Evolutionary conservation across 768 basidiomycete genomes (phyloP).

Genomic region (Lactifluus volemus): DNA sequence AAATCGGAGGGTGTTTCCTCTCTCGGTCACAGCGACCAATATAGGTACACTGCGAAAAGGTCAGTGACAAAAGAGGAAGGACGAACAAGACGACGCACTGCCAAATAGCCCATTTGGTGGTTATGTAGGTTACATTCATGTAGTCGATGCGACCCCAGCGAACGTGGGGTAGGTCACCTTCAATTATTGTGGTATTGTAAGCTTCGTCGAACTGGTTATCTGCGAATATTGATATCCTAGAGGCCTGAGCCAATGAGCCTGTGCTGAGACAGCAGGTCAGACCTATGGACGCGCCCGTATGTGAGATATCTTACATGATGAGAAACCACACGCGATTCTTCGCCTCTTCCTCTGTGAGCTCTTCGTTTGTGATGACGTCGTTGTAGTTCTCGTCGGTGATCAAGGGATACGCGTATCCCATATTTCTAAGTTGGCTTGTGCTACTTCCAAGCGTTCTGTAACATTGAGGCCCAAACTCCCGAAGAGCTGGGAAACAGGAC

Average conservation of each 20-base stretch:
- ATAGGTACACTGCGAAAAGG: constrained; percentile 53
- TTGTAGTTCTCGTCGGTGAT: constrained; percentile 79
- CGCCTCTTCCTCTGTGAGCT: constrained; percentile 47
- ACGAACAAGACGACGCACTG: constrained; percentile 40
- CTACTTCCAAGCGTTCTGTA: constrained; percentile 40
- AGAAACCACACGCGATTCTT: constrained; percentile 71
- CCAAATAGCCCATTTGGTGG: constrained; percentile 84
- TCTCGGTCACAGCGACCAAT: constrained; percentile 59
- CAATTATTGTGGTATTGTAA: constrained; percentile 51
- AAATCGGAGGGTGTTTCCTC: constrained; percentile 77
- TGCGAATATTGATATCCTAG: constrained; percentile 59
- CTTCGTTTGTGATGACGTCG: constrained; percentile 63
- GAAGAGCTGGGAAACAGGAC: constrained; percentile 48
- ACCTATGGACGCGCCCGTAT: neutral
- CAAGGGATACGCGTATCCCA: constrained; percentile 74
- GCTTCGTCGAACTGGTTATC: constrained; percentile 70
- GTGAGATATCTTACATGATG: constrained; percentile 47
- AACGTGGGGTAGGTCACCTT: constrained; percentile 58
- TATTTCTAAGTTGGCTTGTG: constrained; percentile 25
- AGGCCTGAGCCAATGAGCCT: constrained; percentile 46
- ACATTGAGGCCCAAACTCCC: constrained; percentile 61
- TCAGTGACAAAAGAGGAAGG: neutral
- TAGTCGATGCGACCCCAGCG: constrained; percentile 86
- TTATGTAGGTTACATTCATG: constrained; percentile 70
- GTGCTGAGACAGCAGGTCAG: constrained; percentile 33